Base-by-base conservation (phyloP, 2,329 filamentous ascomycete species). In the Lasiodiplodia gonubiensis region DNA sequence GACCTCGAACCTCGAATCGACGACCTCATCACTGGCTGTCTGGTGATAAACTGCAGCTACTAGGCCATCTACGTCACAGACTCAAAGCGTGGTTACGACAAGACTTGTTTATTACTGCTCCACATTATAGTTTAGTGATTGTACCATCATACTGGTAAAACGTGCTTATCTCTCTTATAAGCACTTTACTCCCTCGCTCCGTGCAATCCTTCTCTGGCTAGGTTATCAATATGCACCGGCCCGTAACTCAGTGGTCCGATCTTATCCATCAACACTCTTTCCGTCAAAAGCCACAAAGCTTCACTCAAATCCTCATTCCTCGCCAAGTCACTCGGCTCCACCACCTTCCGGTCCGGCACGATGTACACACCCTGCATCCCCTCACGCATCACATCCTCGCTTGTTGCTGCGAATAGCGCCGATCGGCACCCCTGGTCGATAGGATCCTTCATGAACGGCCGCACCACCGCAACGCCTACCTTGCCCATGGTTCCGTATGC, bases 361-460 rank as follows among this genome's bases (percentile, higher is more conserved):
- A 86, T 76, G 69, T 86, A 86, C 67, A 75, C 71, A 1, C 82
- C 83, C 68, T 83, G 80, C 11, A 85, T 79, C 33, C 76, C 74
- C 52, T 85, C 79, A 57, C 77, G 77, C 1, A 72, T 76, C 0
- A 86, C 73, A 63, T 82, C 81, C 18, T 77, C 73, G 64, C 78
- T 81, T 3, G 83, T 83, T 0, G 81, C 79, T 4, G 83, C 83
- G 70, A 84, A 86, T 35, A 86, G 68, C 14, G 80, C 82, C 2
- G 82, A 70, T 21, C 83, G 75, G 69, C 83, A 85, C 0, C 83
- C 83, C 64, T 83, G 68, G 27, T 81, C 78, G 0, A 85, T 74
- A 0, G 83, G 81, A 69, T 85, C 81, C 67, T 83, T 84, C 81
- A 86, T 80, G 68, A 86, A 82, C 1, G 83, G 83, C 37, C 78